These are phyloP conservation scores for Lycium ferocissimum DNA, from an alignment of 257 asterid species.

Conservation along the genomic window DNA sequence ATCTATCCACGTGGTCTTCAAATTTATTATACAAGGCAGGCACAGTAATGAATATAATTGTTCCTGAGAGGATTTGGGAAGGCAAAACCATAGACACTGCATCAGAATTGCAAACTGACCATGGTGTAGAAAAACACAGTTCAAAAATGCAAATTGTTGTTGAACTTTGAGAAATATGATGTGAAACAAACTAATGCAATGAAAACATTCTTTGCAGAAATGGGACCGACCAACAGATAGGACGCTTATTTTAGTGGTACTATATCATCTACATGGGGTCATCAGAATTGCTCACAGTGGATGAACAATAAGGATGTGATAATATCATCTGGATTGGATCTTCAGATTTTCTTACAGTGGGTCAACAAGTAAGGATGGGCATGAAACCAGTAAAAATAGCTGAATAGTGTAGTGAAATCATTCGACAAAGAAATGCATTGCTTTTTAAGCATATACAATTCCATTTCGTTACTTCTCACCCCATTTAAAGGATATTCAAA, in stretches of 20 bases:
- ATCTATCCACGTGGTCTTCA: conserved; percentile 66
- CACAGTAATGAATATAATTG: conserved; percentile 63
- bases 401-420: background rate
- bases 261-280: background rate
- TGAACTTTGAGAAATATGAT: background rate
- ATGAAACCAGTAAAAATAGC: conserved; percentile 1
- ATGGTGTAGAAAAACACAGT: background rate
- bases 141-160: background rate
- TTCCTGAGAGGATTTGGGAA: conserved; percentile 58
- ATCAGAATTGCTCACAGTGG: background rate
- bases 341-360: background rate
- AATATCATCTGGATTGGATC: background rate
- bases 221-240: background rate
- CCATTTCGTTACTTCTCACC: background rate
- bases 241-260: background rate
- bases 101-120: background rate
- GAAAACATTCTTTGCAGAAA: background rate
- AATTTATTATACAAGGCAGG: conserved; percentile 82
- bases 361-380: background rate
- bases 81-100: background rate
- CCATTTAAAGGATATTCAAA: background rate
- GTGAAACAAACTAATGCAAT: conserved; percentile 10
- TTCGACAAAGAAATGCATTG: background rate
- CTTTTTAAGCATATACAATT: background rate
- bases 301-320: background rate